These are phyloP conservation scores for Boehmeria nivea DNA, from an alignment of 306 rosid species.

Conservation along the genomic window DNA sequence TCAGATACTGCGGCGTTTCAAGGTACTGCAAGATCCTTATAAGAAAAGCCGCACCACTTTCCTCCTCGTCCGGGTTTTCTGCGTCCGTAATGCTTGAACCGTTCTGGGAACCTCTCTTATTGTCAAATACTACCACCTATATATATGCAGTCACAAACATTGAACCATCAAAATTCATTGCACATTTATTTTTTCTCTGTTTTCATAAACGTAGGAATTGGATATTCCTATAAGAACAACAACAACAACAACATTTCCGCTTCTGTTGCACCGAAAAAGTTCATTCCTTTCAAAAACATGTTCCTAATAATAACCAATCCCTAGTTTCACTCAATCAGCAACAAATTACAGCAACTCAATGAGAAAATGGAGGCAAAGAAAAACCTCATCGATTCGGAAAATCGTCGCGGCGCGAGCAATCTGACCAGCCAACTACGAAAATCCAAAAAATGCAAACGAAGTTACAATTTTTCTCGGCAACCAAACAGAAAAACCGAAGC, in stretches of 20 bases:
- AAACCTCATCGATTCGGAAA: slow-evolving; percentile 89
- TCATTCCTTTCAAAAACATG: not conserved
- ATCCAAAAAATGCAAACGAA: not conserved
- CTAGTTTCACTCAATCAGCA: not conserved
- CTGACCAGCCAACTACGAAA: slow-evolving; percentile 82
- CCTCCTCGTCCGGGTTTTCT: slow-evolving; percentile 52
- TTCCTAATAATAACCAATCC: not conserved
- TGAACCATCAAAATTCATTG: too few relatives aligned
- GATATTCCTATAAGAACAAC: too few relatives aligned
- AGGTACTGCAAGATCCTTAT: slow-evolving; percentile 74
- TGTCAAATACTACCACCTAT: slow-evolving; percentile 87
- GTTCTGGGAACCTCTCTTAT: slow-evolving; percentile 32
- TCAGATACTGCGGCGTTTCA: slow-evolving; percentile 94
- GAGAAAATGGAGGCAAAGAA: not conserved
- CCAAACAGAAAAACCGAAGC: slow-evolving; percentile 8
- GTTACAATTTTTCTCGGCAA: slow-evolving; percentile 1
- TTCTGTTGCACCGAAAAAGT: not conserved
- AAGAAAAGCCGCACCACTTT: slow-evolving; percentile 74
- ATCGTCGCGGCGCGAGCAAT: slow-evolving; percentile 96
- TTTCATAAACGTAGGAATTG: too few relatives aligned
- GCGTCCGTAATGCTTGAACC: slow-evolving; percentile 14
- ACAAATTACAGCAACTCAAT: not conserved
- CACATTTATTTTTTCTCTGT: too few relatives aligned
- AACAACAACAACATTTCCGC: too few relatives aligned
- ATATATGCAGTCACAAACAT: not conserved